A percentile compares a stretch with the other conserved stretches of the same genome.
phyloP scores from a whole-genome alignment of 2,329 filamentous ascomycete species.

The Colletotrichum coccodes region DNA sequence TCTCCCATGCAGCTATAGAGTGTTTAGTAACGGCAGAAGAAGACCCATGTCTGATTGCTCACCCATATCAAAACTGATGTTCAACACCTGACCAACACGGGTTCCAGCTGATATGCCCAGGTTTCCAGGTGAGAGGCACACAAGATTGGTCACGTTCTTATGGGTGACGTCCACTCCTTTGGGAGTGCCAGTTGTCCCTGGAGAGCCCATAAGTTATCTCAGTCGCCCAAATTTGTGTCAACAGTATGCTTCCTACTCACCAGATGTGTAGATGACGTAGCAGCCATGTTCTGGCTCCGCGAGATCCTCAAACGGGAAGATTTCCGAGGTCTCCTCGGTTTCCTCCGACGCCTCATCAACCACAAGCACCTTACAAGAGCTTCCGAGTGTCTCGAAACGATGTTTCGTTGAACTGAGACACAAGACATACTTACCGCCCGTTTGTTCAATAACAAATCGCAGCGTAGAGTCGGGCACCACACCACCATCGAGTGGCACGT shows the following conservation, averaged over 20 bases:
- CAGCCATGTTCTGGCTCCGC: conserved; percentile 51
- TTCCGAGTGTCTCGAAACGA: conserved; percentile 7
- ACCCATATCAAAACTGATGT: conserved; percentile 72
- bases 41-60: conserved; percentile 38
- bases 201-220: neutral
- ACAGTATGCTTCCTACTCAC: conserved; percentile 30
- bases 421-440: conserved; percentile 54
- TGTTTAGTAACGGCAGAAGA: neutral
- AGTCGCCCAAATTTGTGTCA: neutral
- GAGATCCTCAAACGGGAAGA: conserved; percentile 34
- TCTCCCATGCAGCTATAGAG: conserved; percentile 65
- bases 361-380: neutral
- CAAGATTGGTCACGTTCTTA: conserved; percentile 28
- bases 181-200: conserved; percentile 62
- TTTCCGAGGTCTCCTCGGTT: neutral
- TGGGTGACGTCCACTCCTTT: conserved; percentile 70
- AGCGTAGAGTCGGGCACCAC: conserved; percentile 61
- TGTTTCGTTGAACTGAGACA: conserved; percentile 48
- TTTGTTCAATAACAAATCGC: conserved; percentile 58
- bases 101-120: conserved; percentile 60
- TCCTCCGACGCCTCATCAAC: conserved; percentile 21
- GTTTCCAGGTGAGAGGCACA: conserved; percentile 37
- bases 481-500: conserved; percentile 68
- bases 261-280: conserved; percentile 66
- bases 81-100: conserved; percentile 64